phyloP scores from a whole-genome alignment of 768 basidiomycete genomes.

The Hemileccinum impolitum region DNA sequence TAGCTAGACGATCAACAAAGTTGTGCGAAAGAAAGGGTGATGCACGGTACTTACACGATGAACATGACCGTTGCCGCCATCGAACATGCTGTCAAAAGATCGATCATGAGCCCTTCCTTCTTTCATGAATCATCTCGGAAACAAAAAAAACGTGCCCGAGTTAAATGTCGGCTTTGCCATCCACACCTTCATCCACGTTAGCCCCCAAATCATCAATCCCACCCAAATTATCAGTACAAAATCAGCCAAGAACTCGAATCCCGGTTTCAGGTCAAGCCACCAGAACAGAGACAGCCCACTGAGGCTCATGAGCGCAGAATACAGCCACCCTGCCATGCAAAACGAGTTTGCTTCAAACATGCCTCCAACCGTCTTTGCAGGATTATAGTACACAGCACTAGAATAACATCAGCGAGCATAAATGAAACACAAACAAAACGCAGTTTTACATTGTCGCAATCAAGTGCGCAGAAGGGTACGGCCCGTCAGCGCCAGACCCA shows the following conservation, averaged over 20 bases:
- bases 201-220: constrained; percentile 70
- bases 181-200: constrained; percentile 93
- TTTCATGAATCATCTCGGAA: too few relatives aligned
- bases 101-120: background rate
- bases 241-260: constrained; percentile 74
- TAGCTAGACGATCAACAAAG: constrained; percentile 26
- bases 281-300: constrained; percentile 76
- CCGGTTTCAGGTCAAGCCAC: constrained; percentile 69
- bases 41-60: constrained; percentile 55
- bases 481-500: constrained; percentile 44
- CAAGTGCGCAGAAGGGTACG: constrained; percentile 83
- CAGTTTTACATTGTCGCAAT: constrained; percentile 80
- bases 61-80: constrained; percentile 85
- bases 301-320: constrained; percentile 70
- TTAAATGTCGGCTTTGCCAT: constrained; percentile 88
- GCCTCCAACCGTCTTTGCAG: constrained; percentile 86
- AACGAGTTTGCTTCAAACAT: constrained; percentile 91
- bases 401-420: constrained; percentile 3
- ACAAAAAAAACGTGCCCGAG: constrained; percentile 51
- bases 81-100: constrained; percentile 56
- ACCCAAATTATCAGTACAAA: constrained; percentile 76
- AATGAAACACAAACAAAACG: background rate
- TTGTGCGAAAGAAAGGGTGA: background rate
- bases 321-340: constrained; percentile 67
- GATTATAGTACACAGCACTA: constrained; percentile 86